Evolutionary conservation across 2,329 filamentous ascomycete genomes (phyloP).

Genomic region (Magnaporthiopsis rhizophila): DNA sequence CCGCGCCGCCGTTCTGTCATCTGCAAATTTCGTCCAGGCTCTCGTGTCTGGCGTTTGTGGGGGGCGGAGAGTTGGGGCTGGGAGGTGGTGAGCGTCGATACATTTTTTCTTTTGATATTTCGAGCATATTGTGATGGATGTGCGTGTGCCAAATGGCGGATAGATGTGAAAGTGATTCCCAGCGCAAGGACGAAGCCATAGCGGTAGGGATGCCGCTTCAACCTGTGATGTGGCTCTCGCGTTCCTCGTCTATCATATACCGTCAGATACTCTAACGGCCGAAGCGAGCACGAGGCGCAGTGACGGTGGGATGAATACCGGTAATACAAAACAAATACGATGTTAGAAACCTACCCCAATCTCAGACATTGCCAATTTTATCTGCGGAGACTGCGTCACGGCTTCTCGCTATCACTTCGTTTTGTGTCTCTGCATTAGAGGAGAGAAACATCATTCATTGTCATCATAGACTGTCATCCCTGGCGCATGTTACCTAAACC

Average conservation of each 20-base stretch:
- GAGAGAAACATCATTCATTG: background rate
- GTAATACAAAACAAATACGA: too few relatives aligned
- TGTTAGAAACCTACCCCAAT: too few relatives aligned
- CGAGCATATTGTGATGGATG: background rate
- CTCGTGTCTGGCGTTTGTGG: slow-evolving; percentile 1
- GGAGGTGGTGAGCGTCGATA: slow-evolving; percentile 19
- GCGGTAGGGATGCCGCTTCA: too few relatives aligned
- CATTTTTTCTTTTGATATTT: slow-evolving; percentile 11
- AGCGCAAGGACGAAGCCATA: background rate
- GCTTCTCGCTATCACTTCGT: background rate
- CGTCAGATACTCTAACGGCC: too few relatives aligned
- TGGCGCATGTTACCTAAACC: background rate
- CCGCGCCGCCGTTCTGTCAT: slow-evolving; percentile 26
- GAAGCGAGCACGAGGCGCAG: too few relatives aligned
- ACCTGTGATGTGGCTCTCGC: too few relatives aligned
- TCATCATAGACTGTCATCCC: background rate
- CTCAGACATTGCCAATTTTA: too few relatives aligned
- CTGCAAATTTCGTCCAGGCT: slow-evolving; percentile 20
- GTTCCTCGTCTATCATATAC: too few relatives aligned
- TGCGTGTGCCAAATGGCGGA: too few relatives aligned
- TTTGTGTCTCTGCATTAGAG: too few relatives aligned
- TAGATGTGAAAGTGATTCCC: background rate
- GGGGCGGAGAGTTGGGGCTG: slow-evolving; percentile 10
- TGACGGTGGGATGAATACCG: too few relatives aligned
- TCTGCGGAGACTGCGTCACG: too few relatives aligned